Evolutionary conservation across 2,329 filamentous ascomycete species (phyloP).

Genomic region (Fusarium nygamai): DNA sequence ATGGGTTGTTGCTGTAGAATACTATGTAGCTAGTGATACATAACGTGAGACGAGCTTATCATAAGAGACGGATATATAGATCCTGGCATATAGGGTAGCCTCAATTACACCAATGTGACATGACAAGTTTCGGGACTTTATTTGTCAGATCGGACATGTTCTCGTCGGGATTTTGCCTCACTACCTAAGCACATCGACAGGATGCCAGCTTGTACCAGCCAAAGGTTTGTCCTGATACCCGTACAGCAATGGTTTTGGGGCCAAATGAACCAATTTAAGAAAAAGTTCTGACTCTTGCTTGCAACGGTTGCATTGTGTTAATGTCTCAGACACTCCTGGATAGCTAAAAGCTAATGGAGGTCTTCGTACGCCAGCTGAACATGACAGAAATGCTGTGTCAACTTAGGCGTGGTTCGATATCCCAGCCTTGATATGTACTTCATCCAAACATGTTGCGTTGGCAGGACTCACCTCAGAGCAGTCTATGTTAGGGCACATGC

Average conservation of each 20-base stretch:
- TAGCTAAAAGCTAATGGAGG: not conserved
- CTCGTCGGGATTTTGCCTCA: not conserved
- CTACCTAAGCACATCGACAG: not conserved
- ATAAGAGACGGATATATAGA: not conserved
- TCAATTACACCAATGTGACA: not conserved
- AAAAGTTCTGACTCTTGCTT: not conserved
- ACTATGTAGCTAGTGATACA: not conserved
- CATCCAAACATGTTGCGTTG: not conserved
- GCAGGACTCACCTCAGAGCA: not conserved
- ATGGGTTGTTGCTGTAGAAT: not conserved
- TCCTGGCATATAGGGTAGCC: not conserved
- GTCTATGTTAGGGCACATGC: not conserved
- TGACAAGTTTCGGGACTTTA: not conserved
- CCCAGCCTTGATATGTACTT: conserved; percentile 10
- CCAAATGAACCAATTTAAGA: not conserved
- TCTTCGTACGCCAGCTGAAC: not conserved
- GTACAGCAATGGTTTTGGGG: not conserved
- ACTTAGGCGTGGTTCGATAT: conserved; percentile 16
- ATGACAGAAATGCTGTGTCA: not conserved
- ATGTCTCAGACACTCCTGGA: not conserved
- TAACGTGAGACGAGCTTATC: not conserved
- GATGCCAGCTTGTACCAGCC: not conserved
- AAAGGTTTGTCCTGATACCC: not conserved
- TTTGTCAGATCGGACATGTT: not conserved
- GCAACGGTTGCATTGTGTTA: not conserved